Base-by-base conservation (phyloP, 495 filamentous ascomycete species). In the Hyaloscypha bicolor region DNA sequence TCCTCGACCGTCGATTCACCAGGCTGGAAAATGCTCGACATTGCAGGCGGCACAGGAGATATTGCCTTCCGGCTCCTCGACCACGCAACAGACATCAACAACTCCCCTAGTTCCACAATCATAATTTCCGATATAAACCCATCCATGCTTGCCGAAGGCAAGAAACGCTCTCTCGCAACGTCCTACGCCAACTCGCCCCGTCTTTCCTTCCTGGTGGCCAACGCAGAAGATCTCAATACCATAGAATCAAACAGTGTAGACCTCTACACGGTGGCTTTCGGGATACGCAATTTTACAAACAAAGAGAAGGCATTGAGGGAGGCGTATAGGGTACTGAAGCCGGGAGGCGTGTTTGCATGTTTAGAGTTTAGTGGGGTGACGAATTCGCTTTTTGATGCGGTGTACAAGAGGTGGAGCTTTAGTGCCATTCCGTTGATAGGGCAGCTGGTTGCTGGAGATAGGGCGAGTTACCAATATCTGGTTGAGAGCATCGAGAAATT, bases 401-500 rank as follows among this genome's bases (percentile, higher is more conserved):
- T 94, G 3, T 99, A 99, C 80, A 96, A 97, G 83, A 81, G 92
- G 63, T 99, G 96, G 92, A 97, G 93, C 70, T 99, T 98, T 78
- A 83, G 87, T 59, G 92, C 93, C 19, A 99, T 99, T 69, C 95
- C 95, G 2, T 72, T 99, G 55, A 97, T 99, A 76, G 95, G 95
- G 21, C 94, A 99, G 80, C 70, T 99, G 69, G 94, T 99, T 35
- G 96, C 95, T 4, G 94, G 91, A 3, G 95, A 99, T 76, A 83
- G 95, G 60, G 93, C 93, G 71, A 97, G 93, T 74, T 99, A 99
- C 77, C 96, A 98, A 85, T 99, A 99, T 80, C 79, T 99, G 42
- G 96, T 98, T 31, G 95, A 99, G 86, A 97, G 93, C 79, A 98
- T 99, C 80, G 93, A 97, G 81, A 80, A 85, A 51, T 99, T 98